Conservation (phyloP, 2,329 filamentous ascomycete species). For the Bimuria novae-zelandiae region DNA sequence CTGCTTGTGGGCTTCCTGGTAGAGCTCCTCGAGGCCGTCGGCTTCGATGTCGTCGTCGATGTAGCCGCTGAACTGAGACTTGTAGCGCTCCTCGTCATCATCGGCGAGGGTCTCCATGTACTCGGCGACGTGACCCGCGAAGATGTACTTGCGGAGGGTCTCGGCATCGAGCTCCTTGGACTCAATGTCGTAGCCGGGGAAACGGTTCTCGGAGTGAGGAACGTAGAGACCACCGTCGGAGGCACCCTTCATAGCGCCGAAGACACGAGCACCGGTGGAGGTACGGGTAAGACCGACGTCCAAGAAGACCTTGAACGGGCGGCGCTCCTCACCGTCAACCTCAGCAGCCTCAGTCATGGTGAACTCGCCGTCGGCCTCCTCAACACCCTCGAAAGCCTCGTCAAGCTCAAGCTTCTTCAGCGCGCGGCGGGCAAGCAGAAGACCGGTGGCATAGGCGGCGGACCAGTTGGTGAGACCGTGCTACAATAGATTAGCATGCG, state of each 20-base stretch:
- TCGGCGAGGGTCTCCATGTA: conserved; percentile 99
- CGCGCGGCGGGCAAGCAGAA: conserved; percentile 93
- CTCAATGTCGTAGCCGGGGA: conserved; percentile 98
- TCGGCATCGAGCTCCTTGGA: conserved; percentile 97
- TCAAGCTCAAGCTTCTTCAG: conserved; percentile 97
- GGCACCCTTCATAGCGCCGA: conserved; percentile 99
- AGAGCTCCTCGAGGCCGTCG: conserved; percentile 95
- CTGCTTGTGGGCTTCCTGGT: conserved; percentile 89
- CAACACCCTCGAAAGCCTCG: conserved; percentile 90
- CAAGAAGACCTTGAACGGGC: conserved; percentile 98
- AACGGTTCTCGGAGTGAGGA: conserved; percentile 99
- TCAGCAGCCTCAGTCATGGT: conserved; percentile 92
- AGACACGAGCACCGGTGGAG: conserved; percentile 97
- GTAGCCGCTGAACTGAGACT: conserved; percentile 97
- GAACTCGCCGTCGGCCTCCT: conserved; percentile 97
- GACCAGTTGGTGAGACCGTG: conserved; percentile 99
- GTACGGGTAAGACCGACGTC: conserved; percentile 97
- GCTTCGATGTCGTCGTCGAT: conserved; percentile 96
- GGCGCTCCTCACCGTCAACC: conserved; percentile 85
- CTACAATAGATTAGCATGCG: conserved; percentile 6
- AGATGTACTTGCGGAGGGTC: conserved; percentile 98
- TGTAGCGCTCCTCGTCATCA: conserved; percentile 99
- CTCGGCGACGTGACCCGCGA: conserved; percentile 96
- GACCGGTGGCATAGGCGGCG: conserved; percentile 93
- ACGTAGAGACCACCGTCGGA: conserved; percentile 97